Conservation (phyloP, 2,329 filamentous ascomycete genomes). For the Diaporthe vexans region DNA sequence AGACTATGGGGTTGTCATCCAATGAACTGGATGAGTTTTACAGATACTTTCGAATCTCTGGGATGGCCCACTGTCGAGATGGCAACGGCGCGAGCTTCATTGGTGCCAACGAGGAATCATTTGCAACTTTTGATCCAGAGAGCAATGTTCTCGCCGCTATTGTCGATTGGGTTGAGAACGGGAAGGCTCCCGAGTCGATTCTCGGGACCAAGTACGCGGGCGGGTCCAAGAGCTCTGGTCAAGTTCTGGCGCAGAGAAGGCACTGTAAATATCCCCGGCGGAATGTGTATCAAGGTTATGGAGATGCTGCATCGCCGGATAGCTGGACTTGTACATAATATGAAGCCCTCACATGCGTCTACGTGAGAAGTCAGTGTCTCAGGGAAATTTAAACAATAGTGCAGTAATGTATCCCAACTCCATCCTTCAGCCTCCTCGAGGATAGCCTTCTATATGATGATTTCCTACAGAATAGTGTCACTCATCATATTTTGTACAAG, state of each 20-base stretch:
- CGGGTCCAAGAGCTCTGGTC: slow-evolving; percentile 43
- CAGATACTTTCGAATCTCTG: slow-evolving; percentile 65
- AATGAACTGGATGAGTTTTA: slow-evolving; percentile 59
- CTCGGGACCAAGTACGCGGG: slow-evolving; percentile 53
- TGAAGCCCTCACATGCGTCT: no score
- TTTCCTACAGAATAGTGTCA: no score
- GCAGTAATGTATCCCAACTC: no score
- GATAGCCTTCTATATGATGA: no score
- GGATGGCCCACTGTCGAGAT: slow-evolving; percentile 64
- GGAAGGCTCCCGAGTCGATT: slow-evolving; percentile 55
- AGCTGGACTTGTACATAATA: slow-evolving; percentile 49
- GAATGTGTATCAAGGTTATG: slow-evolving; percentile 49
- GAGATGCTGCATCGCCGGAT: slow-evolving; percentile 46
- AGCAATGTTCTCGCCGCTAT: slow-evolving; percentile 60
- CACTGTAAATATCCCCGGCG: slow-evolving; percentile 54
- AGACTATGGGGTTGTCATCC: slow-evolving; percentile 55
- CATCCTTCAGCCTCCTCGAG: no score
- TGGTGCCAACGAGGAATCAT: slow-evolving; percentile 46
- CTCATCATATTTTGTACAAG: no score
- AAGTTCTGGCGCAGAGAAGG: slow-evolving; percentile 50
- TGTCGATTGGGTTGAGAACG: slow-evolving; percentile 61
- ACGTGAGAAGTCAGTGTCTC: no score
- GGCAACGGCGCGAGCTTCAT: slow-evolving; percentile 57
- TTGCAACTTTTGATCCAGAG: slow-evolving; percentile 51
- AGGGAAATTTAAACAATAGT: no score